Evolutionary conservation across 163 green algal genomes (phyloP), one percentile per base, ranked within the genome.

Genomic region (Volvox carteri): DNA sequence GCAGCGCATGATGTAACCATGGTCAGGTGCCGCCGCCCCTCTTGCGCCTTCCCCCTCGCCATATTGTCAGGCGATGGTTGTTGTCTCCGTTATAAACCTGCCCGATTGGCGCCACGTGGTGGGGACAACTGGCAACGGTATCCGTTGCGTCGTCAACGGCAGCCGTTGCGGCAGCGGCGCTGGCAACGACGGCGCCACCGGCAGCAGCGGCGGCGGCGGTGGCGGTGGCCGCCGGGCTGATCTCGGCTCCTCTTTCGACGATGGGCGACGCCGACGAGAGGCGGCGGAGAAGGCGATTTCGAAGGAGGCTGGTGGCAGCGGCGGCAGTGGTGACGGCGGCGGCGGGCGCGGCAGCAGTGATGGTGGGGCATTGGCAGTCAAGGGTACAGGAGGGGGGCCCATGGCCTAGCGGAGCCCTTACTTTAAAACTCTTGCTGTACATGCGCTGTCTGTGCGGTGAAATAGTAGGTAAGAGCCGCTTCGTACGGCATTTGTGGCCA

Each of bases 71-170:
- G 46, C 30, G 30, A 28, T 84, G n/a, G 75, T 84, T 18, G 75
- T 60, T n/a, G 9, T 68, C 23, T 84, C 75, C 18, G 46, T 84
- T 6, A 11, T 18, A 3, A 41, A 30, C 28, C 75, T 48, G n/a
- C 75, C 75, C n/a, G 75, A 84, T 30, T 84, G 75, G 75, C 16
- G 18, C 1, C 48, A 68, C 30, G 75, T 70, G 46, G 48, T 50
- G 12, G 65, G 30, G 28, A 75, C 65, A 33, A 75, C 65, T 42
- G 65, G 65, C 65, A 75, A 75, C 30, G 65, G 65, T 18, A 48
- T 48, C 8, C 33, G 30, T 5, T 75, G 46, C 65, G 65, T 48
- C 65, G 30, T 21, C 16, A 19, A 46, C 33, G 25, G 12, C 30
- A 58, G 39, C 4, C 16, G 25, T 37, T 39, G 70, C 70, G 41